These are phyloP conservation scores for Kwoniella dendrophila DNA, from an alignment of 768 basidiomycete species.

Conservation along the genomic window DNA sequence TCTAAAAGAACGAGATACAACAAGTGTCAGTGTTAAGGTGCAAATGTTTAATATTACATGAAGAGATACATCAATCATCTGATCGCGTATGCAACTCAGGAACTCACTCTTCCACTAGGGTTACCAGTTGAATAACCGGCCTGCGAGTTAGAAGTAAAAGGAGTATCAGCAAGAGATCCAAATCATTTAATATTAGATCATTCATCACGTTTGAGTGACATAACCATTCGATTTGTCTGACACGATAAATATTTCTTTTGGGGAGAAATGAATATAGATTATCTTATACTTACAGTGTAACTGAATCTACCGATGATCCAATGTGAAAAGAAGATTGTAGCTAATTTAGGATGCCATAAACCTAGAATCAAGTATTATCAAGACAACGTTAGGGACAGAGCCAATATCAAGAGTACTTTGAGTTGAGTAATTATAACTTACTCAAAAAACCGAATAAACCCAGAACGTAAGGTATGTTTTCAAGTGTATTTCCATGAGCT, in stretches of 20 bases:
- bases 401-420: slow-evolving; percentile 1
- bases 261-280: background rate
- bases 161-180: background rate
- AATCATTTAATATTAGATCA: too few relatives aligned
- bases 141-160: background rate
- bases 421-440: slow-evolving; percentile 20
- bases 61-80: too few relatives aligned
- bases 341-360: slow-evolving; percentile 24
- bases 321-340: slow-evolving; percentile 10
- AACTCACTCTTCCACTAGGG: slow-evolving; percentile 22
- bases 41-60: too few relatives aligned
- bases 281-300: slow-evolving; percentile 25
- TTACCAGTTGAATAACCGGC: slow-evolving; percentile 19
- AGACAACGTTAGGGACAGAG: background rate
- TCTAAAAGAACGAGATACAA: slow-evolving; percentile 2
- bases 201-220: too few relatives aligned
- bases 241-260: background rate
- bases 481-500: slow-evolving; percentile 46
- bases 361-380: slow-evolving; percentile 12
- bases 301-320: slow-evolving; percentile 25
- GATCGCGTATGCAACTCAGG: too few relatives aligned
- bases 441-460: slow-evolving; percentile 32
- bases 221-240: too few relatives aligned
- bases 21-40: background rate
- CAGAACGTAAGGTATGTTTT: slow-evolving; percentile 36